Percentiles rank a stretch among this genome's conserved stretches.
Conservation (phyloP, 805 yeast genomes). For the Candida adriatica region DNA sequence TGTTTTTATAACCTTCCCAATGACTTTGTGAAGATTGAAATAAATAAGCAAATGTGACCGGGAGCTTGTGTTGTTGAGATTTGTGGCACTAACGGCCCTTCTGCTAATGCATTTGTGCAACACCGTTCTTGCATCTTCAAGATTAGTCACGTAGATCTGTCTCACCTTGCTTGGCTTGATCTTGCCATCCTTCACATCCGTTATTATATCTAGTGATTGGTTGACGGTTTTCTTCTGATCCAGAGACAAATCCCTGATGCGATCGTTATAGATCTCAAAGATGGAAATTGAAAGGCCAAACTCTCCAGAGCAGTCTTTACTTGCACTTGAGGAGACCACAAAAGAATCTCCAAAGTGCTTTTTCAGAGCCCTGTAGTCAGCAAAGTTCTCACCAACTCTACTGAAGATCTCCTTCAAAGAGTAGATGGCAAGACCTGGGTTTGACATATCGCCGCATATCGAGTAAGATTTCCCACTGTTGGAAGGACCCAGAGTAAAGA, state of each 20-base stretch:
- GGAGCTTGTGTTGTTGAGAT: slow-evolving; percentile 36
- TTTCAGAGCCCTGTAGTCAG: slow-evolving; percentile 13
- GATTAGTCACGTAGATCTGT: slow-evolving; percentile 31
- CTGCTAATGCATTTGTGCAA: slow-evolving; percentile 33
- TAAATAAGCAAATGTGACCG: slow-evolving; percentile 47
- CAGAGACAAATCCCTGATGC: slow-evolving; percentile 32
- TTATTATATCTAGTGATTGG: slow-evolving; percentile 33
- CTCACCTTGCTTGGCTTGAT: slow-evolving; percentile 37
- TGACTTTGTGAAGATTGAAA: slow-evolving; percentile 30
- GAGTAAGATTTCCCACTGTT: slow-evolving; percentile 43
- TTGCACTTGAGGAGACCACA: slow-evolving; percentile 17
- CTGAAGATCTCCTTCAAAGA: slow-evolving; percentile 29
- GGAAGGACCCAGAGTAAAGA: slow-evolving; percentile 48
- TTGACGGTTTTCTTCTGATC: slow-evolving; percentile 21
- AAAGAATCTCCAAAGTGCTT: slow-evolving; percentile 20
- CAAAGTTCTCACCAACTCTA: slow-evolving; percentile 17
- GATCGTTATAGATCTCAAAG: slow-evolving; percentile 47
- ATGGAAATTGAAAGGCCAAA: slow-evolving; percentile 41
- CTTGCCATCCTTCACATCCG: slow-evolving; percentile 37
- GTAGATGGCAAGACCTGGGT: slow-evolving; percentile 33
- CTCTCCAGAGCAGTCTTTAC: slow-evolving; percentile 15
- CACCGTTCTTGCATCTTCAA: slow-evolving; percentile 30
- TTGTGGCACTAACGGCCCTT: slow-evolving; percentile 37
- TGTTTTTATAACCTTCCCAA: slow-evolving; percentile 20
- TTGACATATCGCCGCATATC: slow-evolving; percentile 28